These are phyloP conservation scores for Saccharum officinarum DNA, from an alignment of 176 grass and related monocot genomes.

Conservation along the genomic window DNA sequence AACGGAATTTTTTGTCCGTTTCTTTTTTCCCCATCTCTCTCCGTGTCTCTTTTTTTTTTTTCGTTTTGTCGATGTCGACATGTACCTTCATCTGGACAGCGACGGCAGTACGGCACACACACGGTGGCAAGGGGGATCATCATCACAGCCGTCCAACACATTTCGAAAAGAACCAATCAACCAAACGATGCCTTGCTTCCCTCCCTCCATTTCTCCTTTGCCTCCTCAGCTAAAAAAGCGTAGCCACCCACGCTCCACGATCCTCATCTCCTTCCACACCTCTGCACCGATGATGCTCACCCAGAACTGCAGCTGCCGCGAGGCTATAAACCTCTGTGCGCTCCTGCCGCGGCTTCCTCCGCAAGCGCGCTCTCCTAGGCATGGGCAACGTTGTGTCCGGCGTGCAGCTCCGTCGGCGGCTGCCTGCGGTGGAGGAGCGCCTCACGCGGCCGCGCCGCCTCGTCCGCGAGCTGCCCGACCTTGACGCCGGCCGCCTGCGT, in stretches of 20 bases:
- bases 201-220: slow-evolving; percentile 32
- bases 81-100: background rate
- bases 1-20: background rate
- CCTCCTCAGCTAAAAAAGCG: slow-evolving; percentile 20
- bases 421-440: slow-evolving; percentile 62
- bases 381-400: slow-evolving; percentile 60
- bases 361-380: background rate
- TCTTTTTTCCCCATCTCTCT: too few species aligned
- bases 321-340: slow-evolving; percentile 18
- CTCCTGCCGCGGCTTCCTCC: background rate
- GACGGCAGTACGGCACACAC: background rate
- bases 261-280: slow-evolving; percentile 27
- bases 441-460: slow-evolving; percentile 69
- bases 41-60: too few species aligned
- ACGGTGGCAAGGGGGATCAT: background rate
- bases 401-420: background rate
- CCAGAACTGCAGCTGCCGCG: background rate
- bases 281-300: background rate
- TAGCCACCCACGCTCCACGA: background rate
- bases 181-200: slow-evolving; percentile 31
- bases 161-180: background rate
- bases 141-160: background rate
- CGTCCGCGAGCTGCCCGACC: slow-evolving; percentile 52
- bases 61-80: too few species aligned
- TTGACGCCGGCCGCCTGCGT: slow-evolving; percentile 63